phyloP scores from a whole-genome alignment of 805 yeast species.

The Spathaspora boniae region DNA sequence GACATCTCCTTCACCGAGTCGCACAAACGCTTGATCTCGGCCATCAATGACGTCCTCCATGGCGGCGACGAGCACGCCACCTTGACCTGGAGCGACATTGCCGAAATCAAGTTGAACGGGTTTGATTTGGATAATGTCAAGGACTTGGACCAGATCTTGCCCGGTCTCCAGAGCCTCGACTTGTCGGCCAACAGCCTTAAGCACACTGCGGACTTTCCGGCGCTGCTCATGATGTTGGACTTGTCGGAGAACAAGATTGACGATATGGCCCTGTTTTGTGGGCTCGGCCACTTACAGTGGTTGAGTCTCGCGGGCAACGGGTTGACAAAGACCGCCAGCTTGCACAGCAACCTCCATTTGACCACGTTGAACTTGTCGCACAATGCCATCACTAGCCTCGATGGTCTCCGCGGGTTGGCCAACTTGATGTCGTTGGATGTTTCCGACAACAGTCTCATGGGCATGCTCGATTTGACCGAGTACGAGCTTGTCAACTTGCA shows the following conservation, averaged over 20 bases:
- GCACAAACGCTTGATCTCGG: conserved; percentile 39
- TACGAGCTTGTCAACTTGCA: conserved; percentile 38
- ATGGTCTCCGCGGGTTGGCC: conserved; percentile 35
- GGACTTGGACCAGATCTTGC: conserved; percentile 43
- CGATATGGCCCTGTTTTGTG: conserved; percentile 39
- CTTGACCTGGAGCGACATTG: conserved; percentile 39
- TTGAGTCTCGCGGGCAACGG: conserved; percentile 39
- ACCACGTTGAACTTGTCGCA: conserved; percentile 35
- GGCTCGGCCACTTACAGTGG: conserved; percentile 38
- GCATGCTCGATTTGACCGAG: conserved; percentile 33
- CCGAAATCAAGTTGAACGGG: conserved; percentile 32
- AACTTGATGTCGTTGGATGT: conserved; percentile 40
- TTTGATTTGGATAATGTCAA: conserved; percentile 37
- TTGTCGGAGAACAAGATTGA: conserved; percentile 38
- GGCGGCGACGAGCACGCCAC: conserved; percentile 23
- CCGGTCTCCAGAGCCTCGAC: conserved; percentile 37
- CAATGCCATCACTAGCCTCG: conserved; percentile 33
- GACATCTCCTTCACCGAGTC: conserved; percentile 46
- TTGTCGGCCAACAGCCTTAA: conserved; percentile 40
- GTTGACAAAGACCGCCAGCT: conserved; percentile 32
- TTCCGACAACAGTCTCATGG: conserved; percentile 39
- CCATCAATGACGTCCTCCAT: conserved; percentile 42
- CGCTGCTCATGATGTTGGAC: conserved; percentile 31
- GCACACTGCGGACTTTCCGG: conserved; percentile 47
- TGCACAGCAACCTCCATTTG: conserved; percentile 40